These are phyloP conservation scores for Colletotrichum cordylinicola DNA, from an alignment of 2,329 filamentous ascomycete species.

Conservation along the genomic window DNA sequence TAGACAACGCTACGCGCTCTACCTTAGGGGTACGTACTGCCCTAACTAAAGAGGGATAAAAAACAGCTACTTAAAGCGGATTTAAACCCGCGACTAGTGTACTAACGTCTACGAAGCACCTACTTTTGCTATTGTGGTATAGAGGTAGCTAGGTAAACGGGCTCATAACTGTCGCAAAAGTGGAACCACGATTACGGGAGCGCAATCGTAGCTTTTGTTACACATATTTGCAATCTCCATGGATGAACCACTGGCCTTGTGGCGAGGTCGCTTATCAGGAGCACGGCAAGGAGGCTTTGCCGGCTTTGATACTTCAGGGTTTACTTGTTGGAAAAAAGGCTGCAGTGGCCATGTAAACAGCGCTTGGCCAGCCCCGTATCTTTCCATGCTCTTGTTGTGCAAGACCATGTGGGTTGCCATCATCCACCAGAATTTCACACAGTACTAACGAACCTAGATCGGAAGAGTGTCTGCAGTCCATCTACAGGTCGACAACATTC, in stretches of 20 bases:
- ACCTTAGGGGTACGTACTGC: no score
- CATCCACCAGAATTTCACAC: not conserved
- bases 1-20: no score
- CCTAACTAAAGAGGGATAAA: no score
- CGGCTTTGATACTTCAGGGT: no score
- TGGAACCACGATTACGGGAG: no score
- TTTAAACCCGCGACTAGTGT: no score
- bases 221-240: not conserved
- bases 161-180: no score
- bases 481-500: not conserved
- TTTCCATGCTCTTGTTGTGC: conserved; percentile 2
- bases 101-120: no score
- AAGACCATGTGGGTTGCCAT: not conserved
- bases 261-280: not conserved
- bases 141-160: no score
- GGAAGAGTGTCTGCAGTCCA: not conserved
- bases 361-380: not conserved
- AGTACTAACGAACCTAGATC: not conserved
- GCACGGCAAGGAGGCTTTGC: not conserved
- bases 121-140: no score
- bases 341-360: not conserved
- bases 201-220: no score
- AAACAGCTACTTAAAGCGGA: no score
- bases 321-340: not conserved
- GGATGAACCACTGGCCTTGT: conserved; percentile 11